These are phyloP conservation scores for Rubia yunnanensis DNA, from an alignment of 257 asterid genomes.

Conservation along the genomic window DNA sequence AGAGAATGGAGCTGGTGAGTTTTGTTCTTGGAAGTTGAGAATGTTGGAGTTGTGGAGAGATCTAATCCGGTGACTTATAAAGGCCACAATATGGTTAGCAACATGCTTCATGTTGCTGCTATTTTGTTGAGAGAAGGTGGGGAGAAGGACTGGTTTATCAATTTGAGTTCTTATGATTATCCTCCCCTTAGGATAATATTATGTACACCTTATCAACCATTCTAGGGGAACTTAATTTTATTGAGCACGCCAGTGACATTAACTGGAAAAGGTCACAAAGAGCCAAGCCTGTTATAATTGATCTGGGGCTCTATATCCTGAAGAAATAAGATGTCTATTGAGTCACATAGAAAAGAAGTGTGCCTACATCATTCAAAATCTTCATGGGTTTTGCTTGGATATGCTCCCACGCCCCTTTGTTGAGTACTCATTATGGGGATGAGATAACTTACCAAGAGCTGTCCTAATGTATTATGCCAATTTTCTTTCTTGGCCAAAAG, in stretches of 20 bases:
- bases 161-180: constrained; percentile 75
- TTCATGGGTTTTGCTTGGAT: constrained; percentile 88
- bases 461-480: constrained; percentile 64
- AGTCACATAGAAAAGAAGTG: constrained; percentile 42
- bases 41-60: constrained; percentile 49
- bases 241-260: constrained; percentile 68
- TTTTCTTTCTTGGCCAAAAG: constrained; percentile 73
- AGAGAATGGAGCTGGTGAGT: constrained; percentile 44
- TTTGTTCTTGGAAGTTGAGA: constrained; percentile 41
- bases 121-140: constrained; percentile 60
- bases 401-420: constrained; percentile 69
- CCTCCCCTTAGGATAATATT: constrained; percentile 69
- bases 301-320: constrained; percentile 62
- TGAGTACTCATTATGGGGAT: constrained; percentile 64
- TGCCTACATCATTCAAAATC: constrained; percentile 61
- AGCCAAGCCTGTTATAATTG: constrained; percentile 68
- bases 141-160: constrained; percentile 84
- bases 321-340: constrained; percentile 58
- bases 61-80: constrained; percentile 70
- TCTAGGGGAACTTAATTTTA: constrained; percentile 62
- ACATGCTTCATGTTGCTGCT: constrained; percentile 67
- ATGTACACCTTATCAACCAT: constrained; percentile 50
- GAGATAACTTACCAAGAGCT: constrained; percentile 67
- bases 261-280: constrained; percentile 69
- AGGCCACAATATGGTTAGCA: constrained; percentile 73